A percentile compares a stretch with the other conserved stretches of the same genome.
Evolutionary conservation across 2,329 filamentous ascomycete species (phyloP).

Genomic region (Fusarium foetens): DNA sequence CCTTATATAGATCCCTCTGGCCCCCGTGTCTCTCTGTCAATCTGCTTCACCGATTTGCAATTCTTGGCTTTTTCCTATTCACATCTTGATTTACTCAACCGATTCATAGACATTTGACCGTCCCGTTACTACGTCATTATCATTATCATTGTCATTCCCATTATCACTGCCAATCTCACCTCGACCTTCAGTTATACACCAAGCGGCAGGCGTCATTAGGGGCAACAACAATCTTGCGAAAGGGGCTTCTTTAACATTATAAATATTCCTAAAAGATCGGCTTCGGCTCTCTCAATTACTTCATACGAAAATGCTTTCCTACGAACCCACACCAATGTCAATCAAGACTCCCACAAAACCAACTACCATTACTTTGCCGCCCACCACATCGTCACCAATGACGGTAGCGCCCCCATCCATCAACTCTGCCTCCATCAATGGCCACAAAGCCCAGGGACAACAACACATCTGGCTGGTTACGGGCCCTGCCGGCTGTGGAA

Average conservation of each 20-base stretch:
- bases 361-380: slow-evolving; percentile 40
- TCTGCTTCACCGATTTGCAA: slow-evolving; percentile 13
- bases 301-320: slow-evolving; percentile 59
- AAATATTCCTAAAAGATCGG: slow-evolving; percentile 9
- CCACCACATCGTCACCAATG: slow-evolving; percentile 38
- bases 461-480: slow-evolving; percentile 86
- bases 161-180: slow-evolving; percentile 22
- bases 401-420: slow-evolving; percentile 39
- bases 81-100: slow-evolving; percentile 9
- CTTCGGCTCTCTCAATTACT: not conserved
- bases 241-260: not conserved
- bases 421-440: slow-evolving; percentile 46
- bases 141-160: slow-evolving; percentile 28
- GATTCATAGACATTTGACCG: slow-evolving; percentile 16
- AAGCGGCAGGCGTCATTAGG: slow-evolving; percentile 27
- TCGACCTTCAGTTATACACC: slow-evolving; percentile 10
- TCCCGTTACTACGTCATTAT: slow-evolving; percentile 23
- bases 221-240: slow-evolving; percentile 6
- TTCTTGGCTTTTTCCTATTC: slow-evolving; percentile 21
- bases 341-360: slow-evolving; percentile 54
- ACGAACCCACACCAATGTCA: slow-evolving; percentile 58
- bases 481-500: slow-evolving; percentile 81
- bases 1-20: slow-evolving; percentile 44
- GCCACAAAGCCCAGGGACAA: slow-evolving; percentile 47
- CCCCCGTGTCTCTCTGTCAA: slow-evolving; percentile 20